Base-by-base conservation (phyloP, 768 basidiomycete species). In the Mycena rosella region DNA sequence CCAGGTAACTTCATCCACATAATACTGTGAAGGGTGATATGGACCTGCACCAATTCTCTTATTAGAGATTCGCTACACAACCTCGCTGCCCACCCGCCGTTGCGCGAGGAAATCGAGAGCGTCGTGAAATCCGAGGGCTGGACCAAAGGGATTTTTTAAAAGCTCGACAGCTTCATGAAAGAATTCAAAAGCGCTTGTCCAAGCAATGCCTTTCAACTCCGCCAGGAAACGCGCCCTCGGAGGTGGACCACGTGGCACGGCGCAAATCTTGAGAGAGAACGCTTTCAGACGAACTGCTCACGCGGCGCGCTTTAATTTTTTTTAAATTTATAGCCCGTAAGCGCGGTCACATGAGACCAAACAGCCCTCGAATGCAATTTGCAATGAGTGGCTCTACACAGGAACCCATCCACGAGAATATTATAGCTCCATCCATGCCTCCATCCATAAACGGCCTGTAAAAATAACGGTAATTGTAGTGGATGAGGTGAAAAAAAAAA, bases 121-220 rank as follows among this genome's bases (percentile, higher is more conserved):
- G 72, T 76, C 36, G 51, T 78, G 3, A 52, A 45, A 20, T 61
- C 73, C n/a, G 71, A 79, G 20, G 78, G 79, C 5, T 79, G 79
- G 77, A 73, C 72, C 4, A 78, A 77, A 51, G 65, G 65, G 20
- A 74, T 74, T 30, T 72, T 80, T 69, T 63, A 60, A 48, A 78
- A 77, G 57, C 56, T 81, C 10, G 79, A 82, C 64, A 81, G 78
- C 52, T 78, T 82, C 53, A 15, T 81, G 62, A 76, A 77, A 27
- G 80, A 80, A 63, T n/a, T n/a, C n/a, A n/a, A n/a, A n/a, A n/a
- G n/a, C n/a, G n/a, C n/a, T n/a, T n/a, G n/a, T n/a, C n/a, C n/a
- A n/a, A n/a, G n/a, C n/a, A n/a, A n/a, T n/a, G n/a, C n/a, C n/a
- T n/a, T n/a, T n/a, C n/a, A n/a, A n/a, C n/a, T n/a, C n/a, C n/a